Base-by-base conservation (phyloP, 1,139 yeast species). In the Geotrichum citri-aurantii region DNA sequence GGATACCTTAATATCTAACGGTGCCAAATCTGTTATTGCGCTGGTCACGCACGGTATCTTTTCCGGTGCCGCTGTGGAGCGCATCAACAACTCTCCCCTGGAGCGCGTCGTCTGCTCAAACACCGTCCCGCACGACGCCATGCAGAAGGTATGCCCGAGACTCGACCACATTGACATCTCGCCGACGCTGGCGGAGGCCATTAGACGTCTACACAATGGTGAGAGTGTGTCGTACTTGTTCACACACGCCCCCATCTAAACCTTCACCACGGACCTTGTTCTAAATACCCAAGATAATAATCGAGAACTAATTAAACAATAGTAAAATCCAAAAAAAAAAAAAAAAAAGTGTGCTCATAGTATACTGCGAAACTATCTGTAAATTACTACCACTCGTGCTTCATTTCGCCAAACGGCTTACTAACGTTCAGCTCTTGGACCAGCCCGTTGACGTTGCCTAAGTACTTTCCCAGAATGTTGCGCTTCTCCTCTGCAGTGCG, bases 141-240 rank as follows among this genome's bases (percentile, higher is more conserved):
- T 88, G 69, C 74, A 83, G 68, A 74, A 75, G 52, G 71, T 75
- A 58, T 89, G 96, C 70, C 84, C 89, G 44, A 90, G 86, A 71
- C 78, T 92, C 66, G 91, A 86, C 64, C 83, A 86, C 46, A 84
- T 93, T 65, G 99, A 93, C 75, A 83, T 93, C 60, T 84, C 93
- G 64, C 86, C 95, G 44, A 70, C 71, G 14, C 75, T 91, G 62
- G 96, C 96, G 27, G 97, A 92, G 75, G 88, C 96, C 58, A 88
- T 93, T 63, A 86, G 99, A 76, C 86, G 99, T 71, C 81, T 93
- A 70, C 99, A 93, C 75, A 92, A 93, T 71, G 99, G 99, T 71
- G 99, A 93, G 77, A 88, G 96, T 77, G 91, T 92, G 55, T 88
- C 96, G 29, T 93, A 89, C 77, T 79, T 92, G 67, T 93, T 93